Evolutionary conservation across 768 basidiomycete genomes (phyloP), one percentile per base, ranked within the genome.

Genomic region (Trametes coccinea): DNA sequence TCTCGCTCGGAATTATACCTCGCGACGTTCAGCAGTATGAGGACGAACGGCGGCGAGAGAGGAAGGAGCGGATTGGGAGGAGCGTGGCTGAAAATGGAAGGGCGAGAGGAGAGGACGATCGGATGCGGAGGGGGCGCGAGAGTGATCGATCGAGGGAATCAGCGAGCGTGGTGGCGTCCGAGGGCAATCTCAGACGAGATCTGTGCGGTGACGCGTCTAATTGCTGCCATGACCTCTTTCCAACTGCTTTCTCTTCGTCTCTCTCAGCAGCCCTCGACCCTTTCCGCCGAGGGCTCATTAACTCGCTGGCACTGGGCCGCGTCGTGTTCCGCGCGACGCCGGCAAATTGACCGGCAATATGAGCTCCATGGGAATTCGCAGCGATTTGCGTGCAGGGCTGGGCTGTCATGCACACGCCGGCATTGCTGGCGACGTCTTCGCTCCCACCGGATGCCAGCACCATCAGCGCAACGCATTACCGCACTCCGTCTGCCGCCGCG

Each of bases 81-180:
- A 2, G 31, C 8, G 4, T 14, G 8, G 13, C 56, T 31, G 37
- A 6, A 57, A 29, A 37, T 4, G 43, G 43, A 22, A 30, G 43
- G 53, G 53, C 14, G 53, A 46, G 56, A 48, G 46, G 47, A 40
- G 56, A 48, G 46, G 56, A 48, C 47, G 56, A 57, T 56, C 55
- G 56, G 8, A n/a, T 22, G 40, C 22, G 31, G 46, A 57, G 27
- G 55, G 22, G 40, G 39, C 16, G 39, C 29, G 40, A 29, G 17
- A n/a, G 46, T 49, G 56, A 57, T 57, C 56, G 56, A 57, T 57
- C 56, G 56, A 27, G 56, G 3, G 48, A 22, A 22, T 4, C 8
- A 37, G 34, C 5, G 34, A 37, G 34, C 48, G 9, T 49, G 30
- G 48, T 49, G 48, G 48, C 46, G 47, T 41, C 0, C 45, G 55